These are phyloP conservation scores for Lactarius sp. DNA, from an alignment of 768 basidiomycete genomes.

Conservation along the genomic window DNA sequence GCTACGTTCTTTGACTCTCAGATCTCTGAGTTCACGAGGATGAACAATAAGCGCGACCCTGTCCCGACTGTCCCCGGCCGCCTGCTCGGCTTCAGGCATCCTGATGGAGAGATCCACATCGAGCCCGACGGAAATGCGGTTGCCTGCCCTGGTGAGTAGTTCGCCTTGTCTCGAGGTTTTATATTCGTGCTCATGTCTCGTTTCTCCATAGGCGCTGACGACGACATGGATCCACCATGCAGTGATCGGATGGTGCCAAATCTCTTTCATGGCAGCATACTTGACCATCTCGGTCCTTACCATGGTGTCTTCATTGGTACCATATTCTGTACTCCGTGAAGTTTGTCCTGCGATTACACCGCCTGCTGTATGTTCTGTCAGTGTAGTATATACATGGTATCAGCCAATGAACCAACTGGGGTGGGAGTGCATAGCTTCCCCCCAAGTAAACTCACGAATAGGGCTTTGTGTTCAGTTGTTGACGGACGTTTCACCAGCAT, in stretches of 20 bases:
- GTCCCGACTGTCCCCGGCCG: constrained; percentile 22
- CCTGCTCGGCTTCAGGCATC: constrained; percentile 17
- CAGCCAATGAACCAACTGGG: too few relatives aligned
- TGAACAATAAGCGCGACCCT: constrained; percentile 20
- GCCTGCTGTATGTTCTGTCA: too few relatives aligned
- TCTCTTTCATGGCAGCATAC: constrained; percentile 33
- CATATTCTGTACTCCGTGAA: constrained; percentile 32
- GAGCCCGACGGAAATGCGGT: constrained; percentile 12
- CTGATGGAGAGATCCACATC: constrained; percentile 18
- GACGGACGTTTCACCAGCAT: neutral
- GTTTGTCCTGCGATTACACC: neutral
- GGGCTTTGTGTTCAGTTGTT: neutral
- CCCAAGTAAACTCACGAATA: too few relatives aligned
- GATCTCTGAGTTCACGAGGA: constrained; percentile 21
- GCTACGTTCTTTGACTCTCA: constrained; percentile 19
- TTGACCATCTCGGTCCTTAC: constrained; percentile 56
- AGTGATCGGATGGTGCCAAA: constrained; percentile 52
- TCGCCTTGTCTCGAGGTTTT: too few relatives aligned
- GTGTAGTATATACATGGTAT: too few relatives aligned
- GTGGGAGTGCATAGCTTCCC: too few relatives aligned
- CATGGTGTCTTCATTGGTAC: constrained; percentile 55
- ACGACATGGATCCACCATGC: constrained; percentile 50
- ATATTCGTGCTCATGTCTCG: too few relatives aligned
- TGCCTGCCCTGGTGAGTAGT: constrained; percentile 13
- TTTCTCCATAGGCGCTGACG: constrained; percentile 38